These are phyloP conservation scores for Pichia sp. DNA, from an alignment of 1,139 yeast genomes.

Conservation along the genomic window DNA sequence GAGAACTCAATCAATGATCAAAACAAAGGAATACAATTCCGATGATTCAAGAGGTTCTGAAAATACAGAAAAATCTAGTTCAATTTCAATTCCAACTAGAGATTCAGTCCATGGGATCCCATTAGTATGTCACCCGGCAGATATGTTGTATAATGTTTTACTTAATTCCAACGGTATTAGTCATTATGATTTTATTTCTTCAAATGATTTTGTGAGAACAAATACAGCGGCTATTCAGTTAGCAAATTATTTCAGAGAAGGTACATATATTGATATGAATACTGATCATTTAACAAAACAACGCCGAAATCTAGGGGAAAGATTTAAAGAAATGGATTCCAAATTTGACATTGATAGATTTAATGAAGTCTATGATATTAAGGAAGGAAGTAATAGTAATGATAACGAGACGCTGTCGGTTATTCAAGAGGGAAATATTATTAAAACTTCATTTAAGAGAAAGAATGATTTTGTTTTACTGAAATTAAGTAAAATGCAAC, in stretches of 20 bases:
- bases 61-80: background rate
- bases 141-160: conserved; percentile 19
- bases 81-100: background rate
- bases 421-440: conserved; percentile 23
- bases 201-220: conserved; percentile 15
- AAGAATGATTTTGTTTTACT: conserved; percentile 23
- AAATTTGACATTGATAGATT: conserved; percentile 16
- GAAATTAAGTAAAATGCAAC: conserved; percentile 21
- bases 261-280: conserved; percentile 12
- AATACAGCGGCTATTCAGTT: conserved; percentile 19
- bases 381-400: background rate
- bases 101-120: conserved; percentile 11
- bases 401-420: background rate
- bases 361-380: conserved; percentile 7
- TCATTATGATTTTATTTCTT: conserved; percentile 18
- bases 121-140: conserved; percentile 20
- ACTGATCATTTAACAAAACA: conserved; percentile 1
- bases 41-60: background rate
- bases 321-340: conserved; percentile 15
- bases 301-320: conserved; percentile 7
- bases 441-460: conserved; percentile 24
- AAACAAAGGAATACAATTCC: background rate
- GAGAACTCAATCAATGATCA: conserved; percentile 5
- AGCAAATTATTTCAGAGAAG: conserved; percentile 23
- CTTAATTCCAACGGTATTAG: conserved; percentile 16